Evolutionary conservation across 23 red algal species (phyloP).

Genomic region (Gracilaria gracilis): DNA sequence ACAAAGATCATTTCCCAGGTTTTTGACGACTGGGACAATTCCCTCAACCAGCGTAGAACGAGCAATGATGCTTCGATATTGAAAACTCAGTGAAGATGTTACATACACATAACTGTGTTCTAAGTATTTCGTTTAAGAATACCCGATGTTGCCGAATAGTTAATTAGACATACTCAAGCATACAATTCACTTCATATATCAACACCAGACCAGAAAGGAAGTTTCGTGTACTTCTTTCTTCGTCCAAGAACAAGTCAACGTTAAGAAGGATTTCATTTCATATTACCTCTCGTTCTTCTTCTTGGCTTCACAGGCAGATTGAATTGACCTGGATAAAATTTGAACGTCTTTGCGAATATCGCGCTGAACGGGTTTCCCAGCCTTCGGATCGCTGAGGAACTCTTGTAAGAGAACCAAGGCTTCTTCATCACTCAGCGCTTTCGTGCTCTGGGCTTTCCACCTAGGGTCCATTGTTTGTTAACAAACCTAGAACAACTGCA

Average conservation of each 20-base stretch:
- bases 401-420: neutral
- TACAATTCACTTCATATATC: too few species aligned
- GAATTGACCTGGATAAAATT: neutral
- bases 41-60: too few species aligned
- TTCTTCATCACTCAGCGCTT: conserved; percentile 11
- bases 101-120: too few species aligned
- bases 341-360: conserved; percentile 26
- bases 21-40: too few species aligned
- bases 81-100: too few species aligned
- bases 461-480: neutral
- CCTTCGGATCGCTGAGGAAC: conserved; percentile 16
- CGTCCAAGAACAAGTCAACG: neutral
- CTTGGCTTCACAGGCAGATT: neutral
- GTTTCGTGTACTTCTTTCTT: neutral
- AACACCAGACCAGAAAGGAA: too few species aligned
- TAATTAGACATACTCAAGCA: too few species aligned
- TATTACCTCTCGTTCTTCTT: conserved; percentile 18
- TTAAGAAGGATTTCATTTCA: neutral
- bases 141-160: too few species aligned
- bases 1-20: too few species aligned
- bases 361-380: conserved; percentile 14
- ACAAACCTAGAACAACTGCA: neutral
- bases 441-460: conserved; percentile 39
- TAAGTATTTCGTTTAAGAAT: too few species aligned
- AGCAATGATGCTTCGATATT: too few species aligned